Percentiles rank a stretch among this genome's conserved stretches.
phyloP scores from a whole-genome alignment of 257 asterid species.

The Fraxinus americana region DNA sequence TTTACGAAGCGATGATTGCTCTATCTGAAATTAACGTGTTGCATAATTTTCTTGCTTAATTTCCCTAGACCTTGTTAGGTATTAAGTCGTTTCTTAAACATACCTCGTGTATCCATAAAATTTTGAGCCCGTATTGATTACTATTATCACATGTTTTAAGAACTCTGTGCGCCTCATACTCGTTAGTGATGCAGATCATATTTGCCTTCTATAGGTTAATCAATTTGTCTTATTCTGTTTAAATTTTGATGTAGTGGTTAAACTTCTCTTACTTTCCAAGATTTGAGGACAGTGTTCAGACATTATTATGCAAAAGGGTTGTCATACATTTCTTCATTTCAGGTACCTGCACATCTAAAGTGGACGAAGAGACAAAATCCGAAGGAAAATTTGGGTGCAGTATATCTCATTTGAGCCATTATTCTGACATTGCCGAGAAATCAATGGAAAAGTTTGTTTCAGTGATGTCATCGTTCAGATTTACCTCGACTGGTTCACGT shows the following conservation, averaged over 20 bases:
- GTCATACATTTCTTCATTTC: conserved; percentile 30
- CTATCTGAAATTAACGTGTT: no score
- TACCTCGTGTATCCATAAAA: not conserved
- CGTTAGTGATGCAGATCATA: not conserved
- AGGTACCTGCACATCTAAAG: conserved; percentile 40
- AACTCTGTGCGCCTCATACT: not conserved
- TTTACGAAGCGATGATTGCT: not conserved
- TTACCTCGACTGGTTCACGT: conserved; percentile 76
- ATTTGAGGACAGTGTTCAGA: not conserved
- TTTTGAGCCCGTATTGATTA: not conserved
- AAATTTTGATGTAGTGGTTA: not conserved
- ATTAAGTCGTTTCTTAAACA: no score
- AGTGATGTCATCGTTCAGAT: conserved; percentile 74
- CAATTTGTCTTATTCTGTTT: not conserved
- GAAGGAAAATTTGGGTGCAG: conserved; percentile 62
- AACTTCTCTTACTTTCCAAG: not conserved
- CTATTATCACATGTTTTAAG: not conserved
- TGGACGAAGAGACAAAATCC: conserved; percentile 37
- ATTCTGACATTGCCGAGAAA: conserved; percentile 76
- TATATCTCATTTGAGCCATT: conserved; percentile 73
- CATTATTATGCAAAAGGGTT: not conserved
- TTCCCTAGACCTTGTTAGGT: no score
- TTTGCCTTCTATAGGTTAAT: not conserved
- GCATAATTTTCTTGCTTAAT: not conserved
- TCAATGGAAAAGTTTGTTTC: conserved; percentile 84